These are phyloP conservation scores for Picea mariana DNA, from an alignment of 83 land plant species.

Conservation along the genomic window DNA sequence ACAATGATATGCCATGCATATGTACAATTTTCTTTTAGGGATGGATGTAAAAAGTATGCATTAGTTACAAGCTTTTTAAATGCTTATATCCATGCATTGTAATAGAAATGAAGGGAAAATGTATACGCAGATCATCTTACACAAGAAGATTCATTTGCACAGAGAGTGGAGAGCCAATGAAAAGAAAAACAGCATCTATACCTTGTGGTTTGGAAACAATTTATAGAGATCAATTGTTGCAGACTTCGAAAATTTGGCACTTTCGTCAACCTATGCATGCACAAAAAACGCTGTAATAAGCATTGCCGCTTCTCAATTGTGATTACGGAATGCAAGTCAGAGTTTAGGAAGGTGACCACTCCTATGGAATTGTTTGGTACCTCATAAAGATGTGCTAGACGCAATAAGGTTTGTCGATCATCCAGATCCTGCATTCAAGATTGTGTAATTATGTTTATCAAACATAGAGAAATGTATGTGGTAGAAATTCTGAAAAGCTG, in stretches of 20 bases:
- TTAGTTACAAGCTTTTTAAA: not conserved
- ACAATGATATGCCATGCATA: no score
- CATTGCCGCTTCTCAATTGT: not conserved
- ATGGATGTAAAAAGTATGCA: not conserved
- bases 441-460: no score
- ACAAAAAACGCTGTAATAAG: not conserved
- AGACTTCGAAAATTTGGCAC: conserved; percentile 2
- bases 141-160: conserved; percentile 1
- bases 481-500: not conserved
- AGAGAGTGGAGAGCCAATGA: not conserved
- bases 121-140: not conserved
- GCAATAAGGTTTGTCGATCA: conserved; percentile 11
- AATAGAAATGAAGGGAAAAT: not conserved
- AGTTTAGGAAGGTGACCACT: not conserved
- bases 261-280: conserved; percentile 16
- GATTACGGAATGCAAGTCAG: not conserved
- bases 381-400: conserved; percentile 25
- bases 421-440: conserved; percentile 16
- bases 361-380: not conserved
- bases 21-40: not conserved
- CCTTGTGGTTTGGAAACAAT: conserved; percentile 14
- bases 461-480: not conserved
- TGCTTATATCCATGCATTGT: not conserved
- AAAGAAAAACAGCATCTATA: not conserved
- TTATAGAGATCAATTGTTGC: conserved; percentile 14